phyloP scores from a whole-genome alignment of 2,329 filamentous ascomycete genomes.

The Akanthomyces muscarius region DNA sequence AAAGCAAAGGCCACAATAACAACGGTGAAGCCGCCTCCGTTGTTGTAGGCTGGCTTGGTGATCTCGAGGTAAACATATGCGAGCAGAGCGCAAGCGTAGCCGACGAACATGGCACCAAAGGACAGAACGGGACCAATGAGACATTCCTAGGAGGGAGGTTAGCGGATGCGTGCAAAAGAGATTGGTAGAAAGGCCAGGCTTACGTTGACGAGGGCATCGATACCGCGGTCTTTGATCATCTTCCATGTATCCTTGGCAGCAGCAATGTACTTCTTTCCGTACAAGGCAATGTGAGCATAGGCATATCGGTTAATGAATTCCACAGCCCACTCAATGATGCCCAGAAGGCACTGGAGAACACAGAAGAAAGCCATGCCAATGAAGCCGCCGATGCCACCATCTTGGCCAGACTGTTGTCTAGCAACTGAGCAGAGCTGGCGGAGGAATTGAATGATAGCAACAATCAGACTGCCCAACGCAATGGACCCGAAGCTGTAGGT shows the following conservation, averaged over 20 bases:
- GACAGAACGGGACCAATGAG: constrained; percentile 70
- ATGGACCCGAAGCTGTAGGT: constrained; percentile 94
- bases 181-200: constrained; percentile 17
- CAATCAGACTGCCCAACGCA: constrained; percentile 76
- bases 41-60: constrained; percentile 76
- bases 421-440: constrained; percentile 80
- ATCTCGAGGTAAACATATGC: constrained; percentile 84
- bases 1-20: constrained; percentile 83
- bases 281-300: constrained; percentile 88
- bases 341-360: constrained; percentile 70
- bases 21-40: constrained; percentile 61
- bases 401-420: constrained; percentile 55
- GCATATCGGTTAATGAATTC: constrained; percentile 89
- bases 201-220: constrained; percentile 80
- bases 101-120: constrained; percentile 79
- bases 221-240: constrained; percentile 87
- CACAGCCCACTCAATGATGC: constrained; percentile 77
- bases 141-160: constrained; percentile 53
- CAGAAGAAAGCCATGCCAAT: constrained; percentile 65
- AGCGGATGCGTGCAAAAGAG: constrained; percentile 15
- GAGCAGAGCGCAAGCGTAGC: constrained; percentile 74
- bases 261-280: constrained; percentile 81
- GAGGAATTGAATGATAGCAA: constrained; percentile 82
- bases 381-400: constrained; percentile 70
- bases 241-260: constrained; percentile 87